phyloP scores from a whole-genome alignment of 2,329 filamentous ascomycete genomes.

The Beauveria australis region DNA sequence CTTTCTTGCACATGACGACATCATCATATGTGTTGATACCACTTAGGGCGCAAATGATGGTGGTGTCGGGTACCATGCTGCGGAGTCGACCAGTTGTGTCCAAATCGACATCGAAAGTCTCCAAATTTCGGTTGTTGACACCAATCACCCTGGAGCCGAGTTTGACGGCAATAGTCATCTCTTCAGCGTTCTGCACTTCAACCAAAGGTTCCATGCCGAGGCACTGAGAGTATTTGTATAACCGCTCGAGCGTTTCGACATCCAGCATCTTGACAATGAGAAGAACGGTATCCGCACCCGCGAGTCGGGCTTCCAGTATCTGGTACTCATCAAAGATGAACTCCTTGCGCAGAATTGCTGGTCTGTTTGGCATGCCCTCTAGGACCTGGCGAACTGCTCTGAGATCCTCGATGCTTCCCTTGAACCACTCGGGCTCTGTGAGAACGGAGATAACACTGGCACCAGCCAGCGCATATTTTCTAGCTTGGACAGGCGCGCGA shows the following conservation, averaged over 20 bases:
- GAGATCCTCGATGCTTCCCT: slow-evolving; percentile 91
- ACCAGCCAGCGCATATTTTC: slow-evolving; percentile 84
- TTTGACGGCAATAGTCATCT: slow-evolving; percentile 82
- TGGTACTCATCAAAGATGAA: slow-evolving; percentile 99
- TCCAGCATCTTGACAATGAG: slow-evolving; percentile 98
- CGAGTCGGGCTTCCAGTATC: slow-evolving; percentile 86
- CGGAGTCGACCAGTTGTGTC: slow-evolving; percentile 84
- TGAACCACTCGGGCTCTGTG: slow-evolving; percentile 98
- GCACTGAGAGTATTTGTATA: slow-evolving; percentile 83
- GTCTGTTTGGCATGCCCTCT: slow-evolving; percentile 85
- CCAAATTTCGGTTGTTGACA: slow-evolving; percentile 94
- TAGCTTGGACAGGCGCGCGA: slow-evolving; percentile 82
- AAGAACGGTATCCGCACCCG: slow-evolving; percentile 88
- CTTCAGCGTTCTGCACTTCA: slow-evolving; percentile 88
- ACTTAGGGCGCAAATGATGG: slow-evolving; percentile 86
- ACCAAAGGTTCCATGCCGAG: slow-evolving; percentile 97
- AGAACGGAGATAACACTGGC: slow-evolving; percentile 98
- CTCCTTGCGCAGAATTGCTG: slow-evolving; percentile 87
- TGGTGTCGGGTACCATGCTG: slow-evolving; percentile 74
- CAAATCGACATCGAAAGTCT: slow-evolving; percentile 94
- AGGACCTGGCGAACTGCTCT: slow-evolving; percentile 79
- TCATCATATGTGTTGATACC: slow-evolving; percentile 87
- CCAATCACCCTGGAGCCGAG: slow-evolving; percentile 88
- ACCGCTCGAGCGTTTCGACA: slow-evolving; percentile 57
- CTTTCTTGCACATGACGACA: slow-evolving; percentile 77